phyloP scores from a whole-genome alignment of 2,329 filamentous ascomycete genomes.

The Aspergillus sp. region DNA sequence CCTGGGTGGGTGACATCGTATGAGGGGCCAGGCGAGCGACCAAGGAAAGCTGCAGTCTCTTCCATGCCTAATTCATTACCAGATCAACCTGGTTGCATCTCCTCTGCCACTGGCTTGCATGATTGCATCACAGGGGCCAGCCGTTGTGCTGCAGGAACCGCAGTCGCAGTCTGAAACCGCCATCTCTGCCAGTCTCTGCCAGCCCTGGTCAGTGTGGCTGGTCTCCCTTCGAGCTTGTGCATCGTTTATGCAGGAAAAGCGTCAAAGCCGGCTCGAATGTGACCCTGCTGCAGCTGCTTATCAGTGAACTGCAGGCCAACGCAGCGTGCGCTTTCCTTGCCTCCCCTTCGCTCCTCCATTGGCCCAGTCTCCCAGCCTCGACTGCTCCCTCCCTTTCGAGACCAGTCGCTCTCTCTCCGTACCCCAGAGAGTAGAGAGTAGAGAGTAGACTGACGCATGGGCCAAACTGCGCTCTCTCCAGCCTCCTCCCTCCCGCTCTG shows the following conservation, averaged over 20 bases:
- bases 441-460: neutral
- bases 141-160: conserved; percentile 9
- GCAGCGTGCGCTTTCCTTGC: neutral
- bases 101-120: neutral
- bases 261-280: neutral
- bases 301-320: neutral
- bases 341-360: neutral
- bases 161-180: conserved; percentile 9
- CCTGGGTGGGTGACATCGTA: neutral
- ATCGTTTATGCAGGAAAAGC: neutral
- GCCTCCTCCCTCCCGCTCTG: too few relatives aligned
- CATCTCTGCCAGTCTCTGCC: neutral
- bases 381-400: neutral
- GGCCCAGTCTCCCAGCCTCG: conserved; percentile 1
- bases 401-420: neutral
- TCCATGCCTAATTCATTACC: neutral
- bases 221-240: neutral
- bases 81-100: too few relatives aligned
- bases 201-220: neutral
- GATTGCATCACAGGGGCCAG: neutral
- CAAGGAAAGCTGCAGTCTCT: neutral
- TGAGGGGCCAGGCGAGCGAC: neutral
- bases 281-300: neutral
- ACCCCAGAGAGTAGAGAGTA: neutral
- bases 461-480: too few relatives aligned